Evolutionary conservation across 305 asterid genomes (phyloP).

Genomic region (Solanum hybrid): DNA sequence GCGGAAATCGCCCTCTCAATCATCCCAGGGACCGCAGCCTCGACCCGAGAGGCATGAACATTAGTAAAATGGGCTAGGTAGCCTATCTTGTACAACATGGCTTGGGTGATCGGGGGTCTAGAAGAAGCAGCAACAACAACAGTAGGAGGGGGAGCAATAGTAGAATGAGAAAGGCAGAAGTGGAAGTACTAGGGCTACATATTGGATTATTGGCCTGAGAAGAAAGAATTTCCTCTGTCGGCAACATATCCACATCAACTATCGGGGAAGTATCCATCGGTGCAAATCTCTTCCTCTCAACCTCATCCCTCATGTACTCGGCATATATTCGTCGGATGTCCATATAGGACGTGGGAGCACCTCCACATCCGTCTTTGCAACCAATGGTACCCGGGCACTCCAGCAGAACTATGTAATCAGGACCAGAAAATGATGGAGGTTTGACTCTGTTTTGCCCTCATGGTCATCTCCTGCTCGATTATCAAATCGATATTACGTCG

Average conservation of each 20-base stretch:
- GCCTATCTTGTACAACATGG: background rate
- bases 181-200: background rate
- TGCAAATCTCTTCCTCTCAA: background rate
- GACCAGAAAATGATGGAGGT: no score
- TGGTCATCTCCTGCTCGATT: background rate
- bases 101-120: background rate
- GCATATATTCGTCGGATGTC: background rate
- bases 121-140: background rate
- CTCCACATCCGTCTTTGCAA: background rate
- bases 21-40: background rate
- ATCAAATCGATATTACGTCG: no score
- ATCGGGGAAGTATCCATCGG: background rate
- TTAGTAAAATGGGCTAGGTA: background rate
- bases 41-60: background rate
- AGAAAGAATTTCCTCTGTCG: background rate
- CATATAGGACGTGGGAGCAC: background rate
- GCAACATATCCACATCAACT: background rate
- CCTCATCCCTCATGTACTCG: background rate
- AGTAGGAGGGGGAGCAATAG: background rate
- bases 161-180: background rate
- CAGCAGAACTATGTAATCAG: background rate
- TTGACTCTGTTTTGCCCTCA: background rate
- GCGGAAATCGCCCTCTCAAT: background rate
- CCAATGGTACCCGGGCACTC: background rate
- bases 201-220: background rate